These are phyloP conservation scores for Agrostemma githago DNA, from an alignment of 148 eudicot genomes.

Conservation along the genomic window DNA sequence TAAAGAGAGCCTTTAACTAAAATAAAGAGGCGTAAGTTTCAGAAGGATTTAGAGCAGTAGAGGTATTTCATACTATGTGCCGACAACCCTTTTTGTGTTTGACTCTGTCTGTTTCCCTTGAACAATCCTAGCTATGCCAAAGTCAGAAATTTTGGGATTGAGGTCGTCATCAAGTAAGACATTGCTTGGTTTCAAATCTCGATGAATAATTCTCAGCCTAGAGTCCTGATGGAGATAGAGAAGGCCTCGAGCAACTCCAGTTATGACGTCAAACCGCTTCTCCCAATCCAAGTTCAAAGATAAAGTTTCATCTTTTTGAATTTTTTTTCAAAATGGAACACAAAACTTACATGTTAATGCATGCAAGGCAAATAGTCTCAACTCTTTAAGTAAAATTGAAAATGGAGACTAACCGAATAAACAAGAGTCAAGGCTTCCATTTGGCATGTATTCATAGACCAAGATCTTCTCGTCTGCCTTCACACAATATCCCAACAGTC, in stretches of 20 bases:
- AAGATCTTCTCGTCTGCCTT: conserved; percentile 28
- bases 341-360: not conserved
- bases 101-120: conserved; percentile 24
- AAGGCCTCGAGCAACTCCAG: conserved; percentile 34
- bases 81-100: conserved; percentile 21
- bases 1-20: not conserved
- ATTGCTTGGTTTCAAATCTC: conserved; percentile 32
- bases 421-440: conserved; percentile 30
- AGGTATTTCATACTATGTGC: conserved; percentile 23
- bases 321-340: not conserved
- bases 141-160: conserved; percentile 31
- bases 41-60: not conserved
- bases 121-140: conserved; percentile 30
- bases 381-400: not conserved
- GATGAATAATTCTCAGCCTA: conserved; percentile 28
- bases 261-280: conserved; percentile 36
- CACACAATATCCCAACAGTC: conserved; percentile 23
- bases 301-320: conserved; percentile 15
- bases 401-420: conserved; percentile 23
- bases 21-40: not conserved
- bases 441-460: conserved; percentile 28
- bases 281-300: conserved; percentile 24
- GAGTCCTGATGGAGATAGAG: conserved; percentile 34
- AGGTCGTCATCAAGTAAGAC: conserved; percentile 27
- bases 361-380: not conserved